Evolutionary conservation across 2,329 filamentous ascomycete genomes (phyloP).

Genomic region (Penicillium sp.): DNA sequence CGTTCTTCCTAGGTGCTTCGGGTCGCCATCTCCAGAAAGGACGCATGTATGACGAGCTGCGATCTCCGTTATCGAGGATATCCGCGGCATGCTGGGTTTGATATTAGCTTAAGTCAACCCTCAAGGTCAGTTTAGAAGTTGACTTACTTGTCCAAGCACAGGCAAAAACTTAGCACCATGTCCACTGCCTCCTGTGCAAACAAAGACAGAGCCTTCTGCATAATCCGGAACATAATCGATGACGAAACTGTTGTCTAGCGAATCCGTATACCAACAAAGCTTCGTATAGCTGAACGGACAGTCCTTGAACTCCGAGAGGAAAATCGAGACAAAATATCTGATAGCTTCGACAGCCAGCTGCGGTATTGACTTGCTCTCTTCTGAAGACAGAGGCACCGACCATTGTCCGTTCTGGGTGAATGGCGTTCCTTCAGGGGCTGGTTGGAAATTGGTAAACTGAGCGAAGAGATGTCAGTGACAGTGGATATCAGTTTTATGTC

Average conservation of each 20-base stretch:
- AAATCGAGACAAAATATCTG: conserved; percentile 19
- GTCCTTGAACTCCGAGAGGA: conserved; percentile 26
- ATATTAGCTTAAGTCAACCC: conserved; percentile 3
- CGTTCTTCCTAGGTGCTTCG: conserved; percentile 23
- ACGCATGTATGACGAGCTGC: conserved; percentile 28
- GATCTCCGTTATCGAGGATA: conserved; percentile 25
- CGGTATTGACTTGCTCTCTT: conserved; percentile 17
- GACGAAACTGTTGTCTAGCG: conserved; percentile 33
- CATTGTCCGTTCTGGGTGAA: conserved; percentile 31
- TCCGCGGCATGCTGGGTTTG: conserved; percentile 29
- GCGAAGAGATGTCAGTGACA: not conserved
- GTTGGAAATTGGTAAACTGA: conserved; percentile 33
- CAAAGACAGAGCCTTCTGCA: conserved; percentile 29
- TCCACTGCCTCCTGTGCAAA: conserved; percentile 35
- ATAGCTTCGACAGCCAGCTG: conserved; percentile 22
- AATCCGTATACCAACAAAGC: conserved; percentile 37
- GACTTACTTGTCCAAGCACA: conserved; percentile 28
- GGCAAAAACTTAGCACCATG: conserved; percentile 38
- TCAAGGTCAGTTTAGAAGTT: not conserved
- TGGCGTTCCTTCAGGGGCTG: conserved; percentile 23
- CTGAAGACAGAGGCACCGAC: conserved; percentile 28
- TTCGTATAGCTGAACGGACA: conserved; percentile 25
- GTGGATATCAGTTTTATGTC: not conserved
- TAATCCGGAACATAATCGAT: conserved; percentile 32
- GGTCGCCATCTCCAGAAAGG: conserved; percentile 32